Evolutionary conservation across 441 rosid species (phyloP), one percentile per base, ranked within the genome.

Genomic region (Hypseocharis bilobata): DNA sequence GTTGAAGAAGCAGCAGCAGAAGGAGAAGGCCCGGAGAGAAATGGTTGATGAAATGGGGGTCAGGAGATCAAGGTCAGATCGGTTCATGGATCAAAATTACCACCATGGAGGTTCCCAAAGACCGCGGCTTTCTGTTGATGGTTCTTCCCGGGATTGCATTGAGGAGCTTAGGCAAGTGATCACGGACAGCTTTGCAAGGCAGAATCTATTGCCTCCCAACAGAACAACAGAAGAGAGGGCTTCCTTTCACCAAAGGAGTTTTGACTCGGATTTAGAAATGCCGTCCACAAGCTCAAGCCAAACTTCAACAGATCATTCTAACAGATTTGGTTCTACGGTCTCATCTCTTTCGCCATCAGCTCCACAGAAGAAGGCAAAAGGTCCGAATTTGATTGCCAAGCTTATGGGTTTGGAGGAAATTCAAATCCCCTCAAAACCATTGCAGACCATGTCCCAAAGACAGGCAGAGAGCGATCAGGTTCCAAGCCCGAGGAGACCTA

Each of bases 361-460:
- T 65, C 70, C 71, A 8, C 62, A 63, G 61, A 74, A 73, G 62
- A 74, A 66, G 73, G 74, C 64, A n/a, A 83, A 68, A 74, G 69
- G 77, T 40, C 79, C 89, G 1, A 84, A 75, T 66, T 76, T 92
- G 83, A 81, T 92, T 14, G 97, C 98, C 67, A 90, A 81, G 85
- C 86, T 92, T 57, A 92, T 92, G 98, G 98, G 98, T 58, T 72
- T 90, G 54, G 97, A 89, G 71, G 89, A 76, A 49, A 65, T 83
- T 13, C 84, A 76, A 49, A 65, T 83, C n/a, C 84, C 86, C 19
- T 64, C 72, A 20, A 81, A 72, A 67, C 64, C 76, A 62, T 51
- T 56, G 60, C 70, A 63, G 69, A 38, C 40, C 62, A n/a, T 58
- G 71, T 52, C 70, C 14, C 69, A 38, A 30, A 72, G 62, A 52